Evolutionary conservation across 2,329 filamentous ascomycete species (phyloP).

Genomic region (Diaporthe citrichinensis): DNA sequence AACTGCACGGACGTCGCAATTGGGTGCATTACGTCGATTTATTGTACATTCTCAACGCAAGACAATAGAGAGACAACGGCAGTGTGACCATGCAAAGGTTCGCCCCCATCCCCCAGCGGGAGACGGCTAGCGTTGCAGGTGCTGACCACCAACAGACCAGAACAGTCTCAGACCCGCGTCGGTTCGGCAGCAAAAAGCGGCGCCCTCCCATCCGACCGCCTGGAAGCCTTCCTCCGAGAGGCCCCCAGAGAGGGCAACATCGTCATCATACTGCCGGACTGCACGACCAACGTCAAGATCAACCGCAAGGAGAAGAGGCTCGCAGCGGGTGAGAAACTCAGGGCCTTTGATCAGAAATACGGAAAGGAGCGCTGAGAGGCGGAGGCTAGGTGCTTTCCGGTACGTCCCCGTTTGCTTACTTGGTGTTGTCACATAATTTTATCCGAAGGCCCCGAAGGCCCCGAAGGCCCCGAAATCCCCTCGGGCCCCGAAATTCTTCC

Average conservation of each 20-base stretch:
- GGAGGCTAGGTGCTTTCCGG: not conserved
- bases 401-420: not conserved
- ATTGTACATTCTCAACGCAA: not conserved
- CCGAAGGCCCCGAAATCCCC: too few relatives aligned
- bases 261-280: not conserved
- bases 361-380: not conserved
- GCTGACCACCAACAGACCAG: not conserved
- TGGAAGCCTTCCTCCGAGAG: constrained; percentile 4
- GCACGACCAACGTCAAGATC: not conserved
- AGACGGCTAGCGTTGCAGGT: not conserved
- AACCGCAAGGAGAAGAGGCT: not conserved
- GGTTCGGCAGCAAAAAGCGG: not conserved
- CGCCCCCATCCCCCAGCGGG: not conserved
- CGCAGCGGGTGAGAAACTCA: not conserved
- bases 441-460: too few relatives aligned
- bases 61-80: not conserved
- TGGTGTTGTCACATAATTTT: not conserved
- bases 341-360: not conserved
- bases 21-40: not conserved
- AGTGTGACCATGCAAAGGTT: constrained; percentile 20
- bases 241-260: constrained; percentile 5
- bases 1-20: not conserved
- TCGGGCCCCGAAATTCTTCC: not conserved
- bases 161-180: not conserved
- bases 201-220: not conserved